Evolutionary conservation across 352 stramenopile species (phyloP), one percentile per base, ranked within the genome.

Genomic region (Lagenidium giganteum): DNA sequence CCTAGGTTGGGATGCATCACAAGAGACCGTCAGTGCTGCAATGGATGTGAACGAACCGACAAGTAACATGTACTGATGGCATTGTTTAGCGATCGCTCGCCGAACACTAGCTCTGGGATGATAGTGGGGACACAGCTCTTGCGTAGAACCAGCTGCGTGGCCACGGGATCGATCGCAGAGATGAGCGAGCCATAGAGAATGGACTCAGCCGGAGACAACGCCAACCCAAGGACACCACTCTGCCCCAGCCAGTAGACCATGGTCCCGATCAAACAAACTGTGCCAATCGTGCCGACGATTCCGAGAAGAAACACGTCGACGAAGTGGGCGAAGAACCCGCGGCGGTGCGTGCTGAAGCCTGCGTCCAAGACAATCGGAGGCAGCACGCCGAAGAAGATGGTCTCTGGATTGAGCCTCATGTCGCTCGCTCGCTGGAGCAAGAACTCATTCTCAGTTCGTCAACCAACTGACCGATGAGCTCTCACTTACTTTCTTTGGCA

Each of bases 181-280:
- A 98, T 96, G 8, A 98, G 64, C 16, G 84, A 57, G 24, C 89
- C 89, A 67, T 97, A 98, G 17, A 96, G 57, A 23, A 98, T 65
- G 2, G 73, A 62, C 51, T 98, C 88, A 22, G 42, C 38, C 4
- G 54, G 30, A 30, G 25, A 51, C 4, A 63, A 33, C 3, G 35
- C 36, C 6, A 43, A 48, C 7, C 26, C 26, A 18, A 58, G 23
- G 14, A 53, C 37, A 4, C 45, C 27, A 24, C 45, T 49, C 14
- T 36, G 53, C 8, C 63, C 76, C 28, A 83, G 58, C 41, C 54
- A 67, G 34, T 76, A 70, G 22, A 84, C 42, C 11, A 55, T 35
- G 14, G 54, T 31, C 7, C 60, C 68, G 6, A 70, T 72, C 3
- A 52, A 65, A 21, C 67, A 64, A 3, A 66, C 74, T 14, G 68